Conservation (phyloP, 2,329 filamentous ascomycete species). For the Penicillium capsulatum region DNA sequence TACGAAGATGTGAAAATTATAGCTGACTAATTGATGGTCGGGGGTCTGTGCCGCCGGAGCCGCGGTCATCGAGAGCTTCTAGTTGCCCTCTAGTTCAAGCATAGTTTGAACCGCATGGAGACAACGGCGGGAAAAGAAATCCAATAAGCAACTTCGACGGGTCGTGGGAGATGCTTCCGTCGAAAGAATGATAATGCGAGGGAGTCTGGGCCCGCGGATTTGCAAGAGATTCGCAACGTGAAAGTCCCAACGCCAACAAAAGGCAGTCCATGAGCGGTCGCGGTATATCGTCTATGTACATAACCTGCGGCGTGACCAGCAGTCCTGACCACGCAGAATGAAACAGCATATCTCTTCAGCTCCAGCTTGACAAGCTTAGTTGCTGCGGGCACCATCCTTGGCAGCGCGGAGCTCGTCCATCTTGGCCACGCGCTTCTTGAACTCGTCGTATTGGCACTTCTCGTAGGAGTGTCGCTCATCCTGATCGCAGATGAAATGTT, state of each 20-base stretch:
- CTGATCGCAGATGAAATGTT: slow-evolving; percentile 46
- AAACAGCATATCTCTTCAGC: slow-evolving; percentile 14
- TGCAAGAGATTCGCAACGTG: slow-evolving; percentile 9
- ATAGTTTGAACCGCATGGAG: too few relatives aligned
- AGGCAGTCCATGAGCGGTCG: slow-evolving; percentile 35
- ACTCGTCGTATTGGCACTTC: slow-evolving; percentile 98
- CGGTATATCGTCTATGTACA: slow-evolving; percentile 39
- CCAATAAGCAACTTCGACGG: too few relatives aligned
- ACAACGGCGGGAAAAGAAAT: too few relatives aligned
- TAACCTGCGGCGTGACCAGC: slow-evolving; percentile 29
- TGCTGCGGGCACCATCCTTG: slow-evolving; percentile 80
- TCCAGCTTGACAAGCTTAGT: slow-evolving; percentile 48
- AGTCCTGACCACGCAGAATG: slow-evolving; percentile 21
- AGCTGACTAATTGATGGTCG: too few relatives aligned
- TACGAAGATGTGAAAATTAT: too few relatives aligned
- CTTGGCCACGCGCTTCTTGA: slow-evolving; percentile 97
- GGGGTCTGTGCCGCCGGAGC: too few relatives aligned
- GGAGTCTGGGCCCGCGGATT: too few relatives aligned
- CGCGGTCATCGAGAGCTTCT: too few relatives aligned
- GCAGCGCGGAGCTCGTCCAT: slow-evolving; percentile 92
- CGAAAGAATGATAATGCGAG: too few relatives aligned
- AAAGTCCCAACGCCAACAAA: slow-evolving; percentile 33
- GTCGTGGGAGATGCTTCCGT: too few relatives aligned
- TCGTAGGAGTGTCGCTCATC: slow-evolving; percentile 97
- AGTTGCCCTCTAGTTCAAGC: too few relatives aligned